Evolutionary conservation across 768 basidiomycete species (phyloP).

Genomic region (Mycena filopes): DNA sequence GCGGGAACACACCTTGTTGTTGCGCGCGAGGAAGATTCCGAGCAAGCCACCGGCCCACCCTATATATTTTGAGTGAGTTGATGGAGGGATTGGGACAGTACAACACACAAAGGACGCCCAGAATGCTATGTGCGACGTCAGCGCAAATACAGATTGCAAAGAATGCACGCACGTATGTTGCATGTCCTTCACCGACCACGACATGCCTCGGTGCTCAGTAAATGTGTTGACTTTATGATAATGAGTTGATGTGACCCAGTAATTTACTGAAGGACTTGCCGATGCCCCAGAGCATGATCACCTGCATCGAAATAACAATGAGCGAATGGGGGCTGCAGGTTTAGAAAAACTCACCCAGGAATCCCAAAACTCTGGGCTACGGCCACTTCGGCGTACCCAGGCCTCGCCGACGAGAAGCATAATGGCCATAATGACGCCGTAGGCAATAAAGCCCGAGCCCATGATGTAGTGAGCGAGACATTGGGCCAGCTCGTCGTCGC

Average conservation of each 20-base stretch:
- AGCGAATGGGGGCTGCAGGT: too few relatives aligned
- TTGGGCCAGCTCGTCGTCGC: slow-evolving; percentile 81
- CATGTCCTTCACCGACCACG: slow-evolving; percentile 94
- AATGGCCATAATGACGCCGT: slow-evolving; percentile 84
- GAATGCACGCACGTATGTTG: slow-evolving; percentile 81
- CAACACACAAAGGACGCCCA: slow-evolving; percentile 76
- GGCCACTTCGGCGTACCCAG: slow-evolving; percentile 77
- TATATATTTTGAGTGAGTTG: slow-evolving; percentile 39
- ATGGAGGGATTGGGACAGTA: slow-evolving; percentile 2
- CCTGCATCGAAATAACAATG: too few relatives aligned
- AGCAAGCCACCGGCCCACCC: slow-evolving; percentile 96
- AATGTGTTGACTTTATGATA: slow-evolving; percentile 82
- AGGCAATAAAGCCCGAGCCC: slow-evolving; percentile 92
- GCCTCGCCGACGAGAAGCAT: slow-evolving; percentile 80
- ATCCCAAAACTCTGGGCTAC: slow-evolving; percentile 89
- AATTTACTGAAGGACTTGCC: slow-evolving; percentile 48
- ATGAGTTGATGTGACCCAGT: background rate
- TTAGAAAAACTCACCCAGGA: too few relatives aligned
- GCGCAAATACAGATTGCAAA: background rate
- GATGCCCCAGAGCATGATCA: slow-evolving; percentile 70
- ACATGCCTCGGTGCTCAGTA: slow-evolving; percentile 85
- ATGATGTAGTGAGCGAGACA: slow-evolving; percentile 91
- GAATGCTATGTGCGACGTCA: slow-evolving; percentile 54
- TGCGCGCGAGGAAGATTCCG: slow-evolving; percentile 83
- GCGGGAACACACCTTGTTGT: slow-evolving; percentile 67